These are phyloP conservation scores for Solanum chacoense DNA, from an alignment of 305 asterid species.

Conservation along the genomic window DNA sequence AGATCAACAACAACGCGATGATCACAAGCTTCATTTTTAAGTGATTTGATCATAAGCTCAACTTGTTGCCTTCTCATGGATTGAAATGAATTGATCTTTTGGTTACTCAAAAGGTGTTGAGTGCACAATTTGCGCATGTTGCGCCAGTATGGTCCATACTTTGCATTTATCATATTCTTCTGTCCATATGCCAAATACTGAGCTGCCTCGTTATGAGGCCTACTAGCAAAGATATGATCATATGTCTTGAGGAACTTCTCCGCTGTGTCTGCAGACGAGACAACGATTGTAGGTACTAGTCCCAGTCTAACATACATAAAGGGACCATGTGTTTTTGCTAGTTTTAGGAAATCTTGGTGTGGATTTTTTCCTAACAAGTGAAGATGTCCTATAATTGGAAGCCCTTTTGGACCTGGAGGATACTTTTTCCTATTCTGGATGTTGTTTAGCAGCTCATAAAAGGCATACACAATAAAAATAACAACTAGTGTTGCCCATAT, in stretches of 20 bases:
- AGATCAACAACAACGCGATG: not conserved
- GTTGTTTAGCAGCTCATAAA: not conserved
- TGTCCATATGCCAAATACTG: not conserved
- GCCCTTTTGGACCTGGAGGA: not conserved
- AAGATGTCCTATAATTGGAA: not conserved
- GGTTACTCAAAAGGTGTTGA: not conserved
- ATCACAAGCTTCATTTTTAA: not conserved
- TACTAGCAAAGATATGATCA: not conserved
- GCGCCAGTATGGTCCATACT: slow-evolving; percentile 28
- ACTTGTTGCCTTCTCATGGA: not conserved
- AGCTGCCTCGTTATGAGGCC: not conserved
- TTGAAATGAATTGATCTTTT: not conserved
- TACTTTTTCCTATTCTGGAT: not conserved
- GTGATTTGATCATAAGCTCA: not conserved
- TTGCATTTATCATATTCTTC: not conserved
- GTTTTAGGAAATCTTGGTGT: not conserved
- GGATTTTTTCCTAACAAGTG: not conserved
- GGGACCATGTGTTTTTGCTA: not conserved
- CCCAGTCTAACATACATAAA: not conserved
- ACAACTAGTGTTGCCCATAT: not conserved
- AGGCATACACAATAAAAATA: not conserved
- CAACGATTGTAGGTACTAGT: not conserved
- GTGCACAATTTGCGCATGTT: not conserved
- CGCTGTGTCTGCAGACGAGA: not conserved
- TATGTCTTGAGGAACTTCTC: not conserved